Percentiles rank a stretch among this genome's conserved stretches.
phyloP scores from a whole-genome alignment of 352 stramenopile species.

The Globisporangium carolinianum region DNA sequence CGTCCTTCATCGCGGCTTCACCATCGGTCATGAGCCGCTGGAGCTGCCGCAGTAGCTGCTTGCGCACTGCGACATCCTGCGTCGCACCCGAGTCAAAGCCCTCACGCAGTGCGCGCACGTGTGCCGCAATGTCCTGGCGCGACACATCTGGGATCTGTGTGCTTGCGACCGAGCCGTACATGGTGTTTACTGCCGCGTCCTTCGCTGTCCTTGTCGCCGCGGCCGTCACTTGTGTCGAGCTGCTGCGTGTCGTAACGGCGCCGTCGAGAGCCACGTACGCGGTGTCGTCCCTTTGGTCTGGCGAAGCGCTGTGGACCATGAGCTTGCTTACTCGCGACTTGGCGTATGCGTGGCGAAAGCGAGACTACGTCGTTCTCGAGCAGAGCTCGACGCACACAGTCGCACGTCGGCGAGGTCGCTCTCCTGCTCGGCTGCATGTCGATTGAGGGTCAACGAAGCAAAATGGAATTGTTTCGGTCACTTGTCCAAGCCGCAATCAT shows the following conservation, averaged over 20 bases:
- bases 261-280: background rate
- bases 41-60: constrained; percentile 39
- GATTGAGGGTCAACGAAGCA: no score
- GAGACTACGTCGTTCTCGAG: no score
- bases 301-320: background rate
- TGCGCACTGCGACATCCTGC: constrained; percentile 30
- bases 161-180: constrained; percentile 4
- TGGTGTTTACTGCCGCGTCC: background rate
- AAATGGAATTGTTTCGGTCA: no score
- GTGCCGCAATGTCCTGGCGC: constrained; percentile 37
- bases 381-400: no score
- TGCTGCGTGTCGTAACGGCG: background rate
- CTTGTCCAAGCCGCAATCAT: no score
- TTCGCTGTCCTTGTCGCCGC: background rate
- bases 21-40: constrained; percentile 45
- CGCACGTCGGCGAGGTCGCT: no score
- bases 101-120: constrained; percentile 43
- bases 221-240: background rate
- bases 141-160: constrained; percentile 31
- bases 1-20: constrained; percentile 32
- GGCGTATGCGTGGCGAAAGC: no score
- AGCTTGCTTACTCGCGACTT: no score
- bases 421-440: no score
- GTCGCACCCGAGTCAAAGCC: constrained; percentile 44
- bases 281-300: background rate